A percentile compares a stretch with the other conserved stretches of the same genome.
Conservation (phyloP, 441 rosid genomes). For the Adansonia grandidieri region DNA sequence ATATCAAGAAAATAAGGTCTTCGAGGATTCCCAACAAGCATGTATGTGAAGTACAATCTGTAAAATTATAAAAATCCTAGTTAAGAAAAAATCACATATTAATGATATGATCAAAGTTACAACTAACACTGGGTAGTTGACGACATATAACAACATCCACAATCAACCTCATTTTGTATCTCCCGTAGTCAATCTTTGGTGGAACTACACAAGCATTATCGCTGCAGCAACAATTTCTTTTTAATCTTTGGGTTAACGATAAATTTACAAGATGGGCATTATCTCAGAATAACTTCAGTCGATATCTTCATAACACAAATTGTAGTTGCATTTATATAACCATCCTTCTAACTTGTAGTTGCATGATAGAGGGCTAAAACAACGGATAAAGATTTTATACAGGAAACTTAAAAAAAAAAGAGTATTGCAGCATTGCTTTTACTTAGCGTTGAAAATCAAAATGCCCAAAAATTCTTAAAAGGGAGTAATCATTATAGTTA, state of each 20-base stretch:
- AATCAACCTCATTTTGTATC: constrained; percentile 1
- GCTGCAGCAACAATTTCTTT: neutral
- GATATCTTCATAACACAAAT: neutral
- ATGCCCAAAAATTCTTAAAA: neutral
- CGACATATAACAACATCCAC: neutral
- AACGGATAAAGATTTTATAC: neutral
- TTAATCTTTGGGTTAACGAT: neutral
- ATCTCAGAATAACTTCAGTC: neutral
- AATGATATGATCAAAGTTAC: neutral
- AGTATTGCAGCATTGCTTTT: neutral
- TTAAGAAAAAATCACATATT: constrained; percentile 5
- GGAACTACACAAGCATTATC: neutral
- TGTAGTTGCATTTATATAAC: neutral
- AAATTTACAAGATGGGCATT: neutral
- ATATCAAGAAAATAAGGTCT: constrained; percentile 71
- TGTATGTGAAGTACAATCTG: constrained; percentile 75
- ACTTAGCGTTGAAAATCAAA: neutral
- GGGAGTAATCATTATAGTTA: neutral
- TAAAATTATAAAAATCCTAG: constrained; percentile 19
- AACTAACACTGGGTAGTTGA: neutral
- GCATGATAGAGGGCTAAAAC: neutral
- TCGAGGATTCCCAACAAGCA: constrained; percentile 71
- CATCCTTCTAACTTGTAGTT: neutral
- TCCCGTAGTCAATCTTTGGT: neutral
- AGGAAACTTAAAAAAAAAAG: neutral